A percentile compares a stretch with the other conserved stretches of the same genome.
phyloP scores from a whole-genome alignment of 371 early-diverging fungal species.

The Rhizopus sp. region DNA sequence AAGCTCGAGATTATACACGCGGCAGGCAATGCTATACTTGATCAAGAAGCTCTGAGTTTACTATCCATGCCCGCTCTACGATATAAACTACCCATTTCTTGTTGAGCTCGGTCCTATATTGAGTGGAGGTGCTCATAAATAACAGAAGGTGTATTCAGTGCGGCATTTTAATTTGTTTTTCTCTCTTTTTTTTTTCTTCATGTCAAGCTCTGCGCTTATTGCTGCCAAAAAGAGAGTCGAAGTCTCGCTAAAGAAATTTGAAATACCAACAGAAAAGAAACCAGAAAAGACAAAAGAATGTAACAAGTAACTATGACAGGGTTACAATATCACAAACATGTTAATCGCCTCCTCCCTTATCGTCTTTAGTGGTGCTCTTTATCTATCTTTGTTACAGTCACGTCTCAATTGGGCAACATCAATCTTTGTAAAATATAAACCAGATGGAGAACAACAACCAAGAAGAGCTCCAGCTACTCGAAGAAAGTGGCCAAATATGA shows the following conservation, averaged over 20 bases:
- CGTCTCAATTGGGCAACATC: constrained; percentile 45
- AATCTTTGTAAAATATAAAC: constrained; percentile 40
- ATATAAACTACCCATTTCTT: too few relatives aligned
- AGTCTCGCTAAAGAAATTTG: constrained; percentile 22
- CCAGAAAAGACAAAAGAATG: constrained; percentile 5
- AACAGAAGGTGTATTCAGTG: too few relatives aligned
- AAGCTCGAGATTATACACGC: too few relatives aligned
- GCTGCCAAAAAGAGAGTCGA: constrained; percentile 38
- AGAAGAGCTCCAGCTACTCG: constrained; percentile 33
- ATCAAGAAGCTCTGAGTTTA: too few relatives aligned
- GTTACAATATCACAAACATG: not conserved
- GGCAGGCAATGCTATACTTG: too few relatives aligned
- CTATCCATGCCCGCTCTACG: too few relatives aligned
- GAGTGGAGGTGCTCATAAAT: too few relatives aligned
- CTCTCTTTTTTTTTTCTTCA: constrained; percentile 9
- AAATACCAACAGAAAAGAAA: constrained; percentile 20
- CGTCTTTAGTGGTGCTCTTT: constrained; percentile 27
- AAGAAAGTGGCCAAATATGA: constrained; percentile 48
- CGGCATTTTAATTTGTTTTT: not conserved
- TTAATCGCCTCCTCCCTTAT: not conserved
- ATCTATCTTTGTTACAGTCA: constrained; percentile 47
- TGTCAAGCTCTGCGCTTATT: constrained; percentile 39
- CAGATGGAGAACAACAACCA: constrained; percentile 41
- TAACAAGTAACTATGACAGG: constrained; percentile 18
- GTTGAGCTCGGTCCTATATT: too few relatives aligned